Evolutionary conservation across 495 filamentous ascomycete genomes (phyloP).

Genomic region (Penicillium subrubescens): DNA sequence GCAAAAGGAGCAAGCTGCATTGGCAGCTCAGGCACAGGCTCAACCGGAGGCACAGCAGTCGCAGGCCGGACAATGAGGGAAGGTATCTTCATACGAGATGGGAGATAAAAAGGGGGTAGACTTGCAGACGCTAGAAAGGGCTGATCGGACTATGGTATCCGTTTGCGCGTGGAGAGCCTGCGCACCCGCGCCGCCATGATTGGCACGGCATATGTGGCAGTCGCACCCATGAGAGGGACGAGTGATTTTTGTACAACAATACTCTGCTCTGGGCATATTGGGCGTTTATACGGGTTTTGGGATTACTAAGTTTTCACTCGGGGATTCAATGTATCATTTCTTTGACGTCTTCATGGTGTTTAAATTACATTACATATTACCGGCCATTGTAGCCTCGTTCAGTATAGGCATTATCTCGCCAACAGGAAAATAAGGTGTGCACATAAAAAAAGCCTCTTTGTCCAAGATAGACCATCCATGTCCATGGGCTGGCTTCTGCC

Average conservation of each 20-base stretch:
- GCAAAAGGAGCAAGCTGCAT: conserved; percentile 59
- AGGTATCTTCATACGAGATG: neutral
- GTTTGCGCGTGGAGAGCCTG: neutral
- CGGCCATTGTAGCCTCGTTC: neutral
- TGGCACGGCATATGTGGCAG: neutral
- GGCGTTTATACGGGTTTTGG: conserved; percentile 32
- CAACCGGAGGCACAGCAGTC: conserved; percentile 23
- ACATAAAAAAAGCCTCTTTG: neutral
- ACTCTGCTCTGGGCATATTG: conserved; percentile 42
- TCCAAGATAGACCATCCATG: neutral
- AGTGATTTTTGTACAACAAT: conserved; percentile 32
- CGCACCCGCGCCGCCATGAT: neutral
- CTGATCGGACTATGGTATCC: neutral
- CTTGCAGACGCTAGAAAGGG: neutral
- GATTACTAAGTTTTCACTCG: neutral
- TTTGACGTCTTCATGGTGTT: conserved; percentile 10
- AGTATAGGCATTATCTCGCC: neutral
- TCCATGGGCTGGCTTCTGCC: neutral
- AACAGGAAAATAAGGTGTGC: neutral
- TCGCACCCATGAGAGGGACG: conserved; percentile 24
- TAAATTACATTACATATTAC: conserved; percentile 16
- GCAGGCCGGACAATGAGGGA: conserved; percentile 19
- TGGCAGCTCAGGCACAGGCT: conserved; percentile 45
- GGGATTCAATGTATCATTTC: neutral
- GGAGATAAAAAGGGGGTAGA: neutral